Evolutionary conservation across 2,329 filamentous ascomycete species (phyloP).

Genomic region (Akanthomyces muscarius): DNA sequence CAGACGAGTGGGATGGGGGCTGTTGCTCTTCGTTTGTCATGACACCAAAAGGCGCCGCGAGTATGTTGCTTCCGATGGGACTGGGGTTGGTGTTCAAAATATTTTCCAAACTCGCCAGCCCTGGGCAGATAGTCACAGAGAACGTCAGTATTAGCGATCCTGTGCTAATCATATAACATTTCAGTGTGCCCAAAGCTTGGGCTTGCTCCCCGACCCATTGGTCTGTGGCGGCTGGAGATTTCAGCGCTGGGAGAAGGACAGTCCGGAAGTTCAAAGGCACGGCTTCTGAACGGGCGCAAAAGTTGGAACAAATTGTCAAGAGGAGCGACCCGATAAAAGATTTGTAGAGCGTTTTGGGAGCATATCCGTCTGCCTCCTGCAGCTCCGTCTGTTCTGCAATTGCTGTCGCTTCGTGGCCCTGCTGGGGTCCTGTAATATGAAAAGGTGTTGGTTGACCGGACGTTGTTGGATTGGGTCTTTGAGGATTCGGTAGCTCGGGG

Average conservation of each 20-base stretch:
- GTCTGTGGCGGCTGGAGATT: constrained; percentile 28
- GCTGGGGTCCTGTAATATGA: constrained; percentile 17
- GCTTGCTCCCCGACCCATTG: constrained; percentile 24
- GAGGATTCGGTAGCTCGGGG: neutral
- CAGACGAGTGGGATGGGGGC: constrained; percentile 21
- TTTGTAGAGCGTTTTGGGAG: constrained; percentile 46
- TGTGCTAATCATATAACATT: constrained; percentile 52
- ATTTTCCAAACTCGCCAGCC: constrained; percentile 45
- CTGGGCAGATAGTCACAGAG: constrained; percentile 44
- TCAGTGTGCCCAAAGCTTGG: constrained; percentile 46
- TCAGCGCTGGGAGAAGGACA: constrained; percentile 40
- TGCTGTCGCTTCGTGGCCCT: constrained; percentile 27
- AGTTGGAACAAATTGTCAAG: constrained; percentile 45
- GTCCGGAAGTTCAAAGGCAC: constrained; percentile 52
- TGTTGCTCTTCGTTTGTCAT: constrained; percentile 28
- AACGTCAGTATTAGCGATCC: constrained; percentile 50
- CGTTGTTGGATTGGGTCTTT: neutral
- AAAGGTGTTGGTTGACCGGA: constrained; percentile 8
- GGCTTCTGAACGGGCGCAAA: constrained; percentile 46
- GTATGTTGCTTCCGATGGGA: constrained; percentile 41
- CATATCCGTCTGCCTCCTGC: constrained; percentile 22
- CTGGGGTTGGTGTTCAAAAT: constrained; percentile 36
- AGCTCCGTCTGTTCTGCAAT: constrained; percentile 19
- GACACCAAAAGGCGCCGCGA: constrained; percentile 53
- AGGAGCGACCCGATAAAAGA: constrained; percentile 52